phyloP scores from a whole-genome alignment of 495 filamentous ascomycete species.

The Xylaria flabelliformis region DNA sequence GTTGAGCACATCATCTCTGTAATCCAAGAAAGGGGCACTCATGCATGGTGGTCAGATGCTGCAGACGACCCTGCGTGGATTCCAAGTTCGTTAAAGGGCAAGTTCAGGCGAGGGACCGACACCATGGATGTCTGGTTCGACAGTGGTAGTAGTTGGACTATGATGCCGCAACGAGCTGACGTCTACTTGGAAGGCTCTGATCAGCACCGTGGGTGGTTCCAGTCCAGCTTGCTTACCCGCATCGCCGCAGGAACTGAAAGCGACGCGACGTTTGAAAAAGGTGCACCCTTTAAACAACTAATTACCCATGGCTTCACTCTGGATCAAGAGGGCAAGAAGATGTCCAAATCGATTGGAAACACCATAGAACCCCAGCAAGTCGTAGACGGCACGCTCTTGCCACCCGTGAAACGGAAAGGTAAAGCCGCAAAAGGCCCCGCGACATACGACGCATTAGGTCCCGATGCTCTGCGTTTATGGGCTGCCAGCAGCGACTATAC shows the following conservation, averaged over 20 bases:
- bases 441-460: constrained; percentile 59
- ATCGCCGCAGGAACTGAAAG: constrained; percentile 53
- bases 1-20: constrained; percentile 85
- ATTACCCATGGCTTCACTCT: constrained; percentile 96
- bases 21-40: constrained; percentile 76
- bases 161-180: constrained; percentile 69
- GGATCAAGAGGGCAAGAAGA: constrained; percentile 88
- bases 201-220: constrained; percentile 98
- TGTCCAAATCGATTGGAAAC: constrained; percentile 99
- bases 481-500: constrained; percentile 91
- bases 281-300: constrained; percentile 76
- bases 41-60: constrained; percentile 92
- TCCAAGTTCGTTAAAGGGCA: constrained; percentile 57
- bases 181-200: constrained; percentile 94
- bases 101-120: constrained; percentile 80
- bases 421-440: constrained; percentile 32
- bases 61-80: constrained; percentile 77
- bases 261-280: constrained; percentile 33
- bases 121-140: constrained; percentile 99
- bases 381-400: constrained; percentile 74
- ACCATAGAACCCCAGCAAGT: constrained; percentile 80
- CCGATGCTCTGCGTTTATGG: constrained; percentile 92
- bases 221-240: constrained; percentile 94
- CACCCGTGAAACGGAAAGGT: constrained; percentile 52
- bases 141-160: constrained; percentile 93